Evolutionary conservation across 805 yeast species (phyloP), one percentile per base, ranked within the genome.

Genomic region (Starmerella apicola): DNA sequence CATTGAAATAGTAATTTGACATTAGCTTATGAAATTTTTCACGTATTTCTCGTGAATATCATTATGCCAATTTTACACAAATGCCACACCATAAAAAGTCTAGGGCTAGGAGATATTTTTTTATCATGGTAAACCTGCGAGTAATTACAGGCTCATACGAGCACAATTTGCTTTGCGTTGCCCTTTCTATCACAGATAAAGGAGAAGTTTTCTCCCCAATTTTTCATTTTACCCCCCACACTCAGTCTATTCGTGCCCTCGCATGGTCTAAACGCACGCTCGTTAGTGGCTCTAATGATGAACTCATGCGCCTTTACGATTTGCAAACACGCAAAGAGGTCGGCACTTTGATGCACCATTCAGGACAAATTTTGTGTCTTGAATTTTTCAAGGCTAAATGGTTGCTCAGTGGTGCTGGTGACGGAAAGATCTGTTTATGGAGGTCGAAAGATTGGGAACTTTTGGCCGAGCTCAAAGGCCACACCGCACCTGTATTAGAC

Each of bases 401-500:
- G 98, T 67, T 91, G 26, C 62, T 91, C 20, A 79, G 93, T 10
- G 94, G 91, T 1, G 81, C 86, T 2, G 94, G 81, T 32, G 97
- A 91, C 57, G 94, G 95, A 19, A 78, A 76, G 44, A 76, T 91
- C 34, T 73, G 84, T 38, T 71, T 91, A 31, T 91, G 98, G 98
- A 70, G 97, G 59, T 81, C 91, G 3, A 84, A 82, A 58, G 98
- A 91, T 62, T 91, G 98, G 98, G 97, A 91, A 56, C 70, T 76
- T 32, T 77, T 83, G 57, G 94, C 91, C 4, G 75, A 78, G 12
- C 65, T 91, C 59, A 85, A 85, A 58, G 97, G 96, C 10, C 97
- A 88, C 61, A 70, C 70, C 32, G 88, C 75, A n/a, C 68, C 81
- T 38, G 72, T 91, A 32, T 81, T 79, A 50, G 97, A 85, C 58